Evolutionary conservation across 225 moss, liverwort and hornwort species (phyloP).

Genomic region (Pleurozium schreberi): DNA sequence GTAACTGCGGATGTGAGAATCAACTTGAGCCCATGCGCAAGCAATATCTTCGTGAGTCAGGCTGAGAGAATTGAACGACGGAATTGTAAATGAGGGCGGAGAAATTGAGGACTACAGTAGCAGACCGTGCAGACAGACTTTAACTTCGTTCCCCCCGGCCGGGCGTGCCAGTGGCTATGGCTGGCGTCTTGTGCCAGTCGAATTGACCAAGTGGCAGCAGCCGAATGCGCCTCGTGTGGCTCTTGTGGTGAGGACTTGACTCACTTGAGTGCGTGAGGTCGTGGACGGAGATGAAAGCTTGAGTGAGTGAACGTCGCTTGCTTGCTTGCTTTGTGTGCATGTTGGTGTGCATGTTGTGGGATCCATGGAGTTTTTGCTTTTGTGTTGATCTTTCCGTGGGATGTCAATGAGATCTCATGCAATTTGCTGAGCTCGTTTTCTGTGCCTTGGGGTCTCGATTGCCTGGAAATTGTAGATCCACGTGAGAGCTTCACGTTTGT

Average conservation of each 20-base stretch:
- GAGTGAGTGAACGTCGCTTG: background rate
- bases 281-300: background rate
- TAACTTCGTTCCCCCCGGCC: no score
- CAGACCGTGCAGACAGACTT: background rate
- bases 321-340: background rate
- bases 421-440: background rate
- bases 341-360: no score
- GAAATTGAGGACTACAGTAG: background rate
- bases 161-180: background rate
- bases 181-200: background rate
- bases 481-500: background rate
- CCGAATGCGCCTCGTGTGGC: background rate
- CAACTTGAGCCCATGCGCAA: background rate
- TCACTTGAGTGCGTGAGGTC: background rate
- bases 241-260: no score
- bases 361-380: background rate
- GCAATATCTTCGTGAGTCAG: background rate
- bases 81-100: background rate
- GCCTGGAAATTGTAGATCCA: background rate
- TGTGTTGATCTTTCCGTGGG: background rate
- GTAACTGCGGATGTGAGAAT: background rate
- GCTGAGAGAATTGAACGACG: background rate
- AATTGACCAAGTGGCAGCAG: background rate
- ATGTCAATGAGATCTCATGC: background rate
- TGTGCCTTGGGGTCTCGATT: background rate